phyloP scores from a whole-genome alignment of 257 asterid species.

The Fraxinus anomala region DNA sequence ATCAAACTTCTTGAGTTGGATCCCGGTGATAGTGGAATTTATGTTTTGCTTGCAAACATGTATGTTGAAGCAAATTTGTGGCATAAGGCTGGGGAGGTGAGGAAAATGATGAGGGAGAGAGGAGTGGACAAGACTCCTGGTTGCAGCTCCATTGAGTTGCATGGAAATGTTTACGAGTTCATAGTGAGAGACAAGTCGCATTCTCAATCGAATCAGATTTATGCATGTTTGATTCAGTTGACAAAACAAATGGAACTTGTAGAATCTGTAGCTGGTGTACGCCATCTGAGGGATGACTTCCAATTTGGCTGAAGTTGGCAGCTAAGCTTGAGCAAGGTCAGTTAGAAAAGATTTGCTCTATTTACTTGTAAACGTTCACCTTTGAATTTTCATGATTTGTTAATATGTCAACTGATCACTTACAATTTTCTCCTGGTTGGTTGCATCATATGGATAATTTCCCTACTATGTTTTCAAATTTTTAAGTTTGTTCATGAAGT shows the following conservation, averaged over 20 bases:
- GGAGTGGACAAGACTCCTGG: conserved; percentile 81
- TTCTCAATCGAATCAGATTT: conserved; percentile 41
- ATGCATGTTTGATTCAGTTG: conserved; percentile 52
- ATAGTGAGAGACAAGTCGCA: conserved; percentile 63
- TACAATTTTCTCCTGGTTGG: background rate
- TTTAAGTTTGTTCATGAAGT: background rate
- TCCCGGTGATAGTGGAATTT: conserved; percentile 67
- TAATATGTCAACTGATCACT: background rate
- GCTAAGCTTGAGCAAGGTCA: conserved; percentile 12
- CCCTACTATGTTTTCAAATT: background rate
- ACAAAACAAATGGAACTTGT: conserved; percentile 48
- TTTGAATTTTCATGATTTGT: background rate
- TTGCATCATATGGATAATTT: background rate
- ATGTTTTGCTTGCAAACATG: conserved; percentile 70
- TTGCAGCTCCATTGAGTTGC: conserved; percentile 75
- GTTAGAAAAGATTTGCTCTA: background rate
- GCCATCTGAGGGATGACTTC: conserved; percentile 21
- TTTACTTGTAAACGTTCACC: background rate
- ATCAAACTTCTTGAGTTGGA: conserved; percentile 66
- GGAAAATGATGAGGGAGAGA: conserved; percentile 71
- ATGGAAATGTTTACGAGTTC: conserved; percentile 62
- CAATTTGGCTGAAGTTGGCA: conserved; percentile 24
- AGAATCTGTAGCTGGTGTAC: conserved; percentile 29
- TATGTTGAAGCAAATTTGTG: conserved; percentile 65
- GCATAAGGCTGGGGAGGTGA: conserved; percentile 58